Percentiles rank a stretch among this genome's conserved stretches.
These are phyloP conservation scores for Cercospora beticola DNA, from an alignment of 2,329 filamentous ascomycete species.

Conservation along the genomic window DNA sequence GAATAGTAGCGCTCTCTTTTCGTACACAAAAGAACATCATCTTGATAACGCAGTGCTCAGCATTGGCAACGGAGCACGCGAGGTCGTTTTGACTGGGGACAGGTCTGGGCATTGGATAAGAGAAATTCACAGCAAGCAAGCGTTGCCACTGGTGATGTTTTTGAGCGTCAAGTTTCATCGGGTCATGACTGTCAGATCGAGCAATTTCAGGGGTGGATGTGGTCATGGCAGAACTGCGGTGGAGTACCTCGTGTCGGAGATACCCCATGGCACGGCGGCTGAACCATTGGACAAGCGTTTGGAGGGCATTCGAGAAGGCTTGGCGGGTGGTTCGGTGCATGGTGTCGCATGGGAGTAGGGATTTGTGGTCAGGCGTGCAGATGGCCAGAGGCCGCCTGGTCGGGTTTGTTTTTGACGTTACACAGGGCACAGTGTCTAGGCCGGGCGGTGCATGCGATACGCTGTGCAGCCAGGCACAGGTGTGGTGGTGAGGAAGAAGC, in stretches of 20 bases:
- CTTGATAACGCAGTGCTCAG: not conserved
- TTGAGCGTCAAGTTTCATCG: not conserved
- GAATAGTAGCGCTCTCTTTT: not conserved
- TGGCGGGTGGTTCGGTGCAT: not conserved
- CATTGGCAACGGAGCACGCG: not conserved
- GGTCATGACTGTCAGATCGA: not conserved
- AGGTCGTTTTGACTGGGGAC: not conserved
- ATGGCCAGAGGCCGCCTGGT: not conserved
- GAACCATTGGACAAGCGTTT: not conserved
- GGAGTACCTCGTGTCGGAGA: not conserved
- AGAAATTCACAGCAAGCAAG: not conserved
- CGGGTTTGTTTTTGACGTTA: not conserved
- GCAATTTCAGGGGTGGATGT: not conserved
- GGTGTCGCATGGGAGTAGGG: not conserved
- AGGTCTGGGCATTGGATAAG: not conserved
- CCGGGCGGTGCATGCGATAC: not conserved
- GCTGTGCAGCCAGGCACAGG: not conserved
- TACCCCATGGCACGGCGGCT: not conserved
- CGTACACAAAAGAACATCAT: not conserved
- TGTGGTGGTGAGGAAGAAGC: constrained; percentile 18
- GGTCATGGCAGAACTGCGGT: not conserved
- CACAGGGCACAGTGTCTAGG: not conserved
- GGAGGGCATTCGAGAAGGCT: not conserved
- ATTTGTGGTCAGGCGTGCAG: not conserved
- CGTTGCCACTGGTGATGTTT: not conserved